Evolutionary conservation across 2,329 filamentous ascomycete genomes (phyloP).

Genomic region (Talaromyces funiculosus): DNA sequence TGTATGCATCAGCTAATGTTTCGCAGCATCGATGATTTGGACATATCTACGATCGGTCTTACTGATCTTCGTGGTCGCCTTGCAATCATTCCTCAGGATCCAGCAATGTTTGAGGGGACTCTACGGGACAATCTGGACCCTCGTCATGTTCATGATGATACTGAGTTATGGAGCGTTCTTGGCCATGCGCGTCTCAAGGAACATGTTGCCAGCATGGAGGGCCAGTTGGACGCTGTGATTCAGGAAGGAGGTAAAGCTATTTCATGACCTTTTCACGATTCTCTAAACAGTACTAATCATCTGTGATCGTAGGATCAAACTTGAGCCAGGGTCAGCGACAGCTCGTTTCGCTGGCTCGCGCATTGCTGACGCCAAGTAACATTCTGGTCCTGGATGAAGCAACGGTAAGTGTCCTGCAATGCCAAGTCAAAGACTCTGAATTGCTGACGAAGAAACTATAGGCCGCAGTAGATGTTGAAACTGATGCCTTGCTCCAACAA

Average conservation of each 20-base stretch:
- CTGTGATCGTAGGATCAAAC: conserved; percentile 66
- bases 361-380: conserved; percentile 90
- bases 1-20: conserved; percentile 14
- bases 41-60: conserved; percentile 85
- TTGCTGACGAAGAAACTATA: conserved; percentile 21
- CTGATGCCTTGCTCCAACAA: conserved; percentile 59
- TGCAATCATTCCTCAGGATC: conserved; percentile 96
- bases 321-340: conserved; percentile 93
- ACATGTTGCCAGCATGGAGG: conserved; percentile 78
- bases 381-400: conserved; percentile 97
- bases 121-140: conserved; percentile 95
- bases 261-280: not conserved
- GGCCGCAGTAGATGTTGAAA: conserved; percentile 66
- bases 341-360: conserved; percentile 86
- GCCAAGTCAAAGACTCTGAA: not conserved
- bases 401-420: conserved; percentile 53
- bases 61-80: conserved; percentile 81
- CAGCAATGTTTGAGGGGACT: conserved; percentile 88
- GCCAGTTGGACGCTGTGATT: conserved; percentile 82
- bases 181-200: conserved; percentile 93
- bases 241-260: conserved; percentile 81
- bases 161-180: conserved; percentile 91
- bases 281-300: not conserved
- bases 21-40: conserved; percentile 71
- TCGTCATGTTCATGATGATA: conserved; percentile 90